These are phyloP conservation scores for Sphagnum fallax DNA, from an alignment of 228 moss, liverwort and hornwort species.

Conservation along the genomic window DNA sequence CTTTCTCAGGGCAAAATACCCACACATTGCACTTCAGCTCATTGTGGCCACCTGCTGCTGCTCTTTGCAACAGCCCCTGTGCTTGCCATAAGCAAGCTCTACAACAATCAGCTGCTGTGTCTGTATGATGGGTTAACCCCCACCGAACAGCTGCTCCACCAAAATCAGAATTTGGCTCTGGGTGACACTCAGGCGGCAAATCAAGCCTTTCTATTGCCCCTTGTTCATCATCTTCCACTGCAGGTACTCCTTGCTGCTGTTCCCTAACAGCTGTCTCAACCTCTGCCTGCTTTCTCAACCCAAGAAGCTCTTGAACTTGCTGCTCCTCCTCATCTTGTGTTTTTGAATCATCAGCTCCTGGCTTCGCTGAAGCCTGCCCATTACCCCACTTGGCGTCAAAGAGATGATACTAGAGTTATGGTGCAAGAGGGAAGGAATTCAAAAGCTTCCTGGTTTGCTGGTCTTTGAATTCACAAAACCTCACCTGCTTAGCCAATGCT, in stretches of 20 bases:
- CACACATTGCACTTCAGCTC: conserved; percentile 32
- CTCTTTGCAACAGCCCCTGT: neutral
- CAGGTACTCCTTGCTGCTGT: conserved; percentile 7
- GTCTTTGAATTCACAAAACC: no score
- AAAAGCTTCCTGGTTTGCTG: no score
- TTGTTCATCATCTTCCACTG: conserved; percentile 22
- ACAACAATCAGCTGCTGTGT: conserved; percentile 27
- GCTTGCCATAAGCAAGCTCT: conserved; percentile 31
- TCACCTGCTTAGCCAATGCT: no score
- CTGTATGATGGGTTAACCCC: conserved; percentile 28
- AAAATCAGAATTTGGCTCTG: conserved; percentile 33
- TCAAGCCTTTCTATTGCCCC: conserved; percentile 21
- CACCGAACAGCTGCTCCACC: conserved; percentile 25
- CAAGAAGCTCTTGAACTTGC: neutral
- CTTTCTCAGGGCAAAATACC: conserved; percentile 34
- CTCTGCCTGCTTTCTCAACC: conserved; percentile 10
- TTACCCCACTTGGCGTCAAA: no score
- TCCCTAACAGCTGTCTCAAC: conserved; percentile 3
- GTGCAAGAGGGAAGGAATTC: no score
- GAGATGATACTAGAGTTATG: no score
- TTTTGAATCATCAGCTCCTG: neutral
- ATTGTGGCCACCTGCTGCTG: conserved; percentile 7
- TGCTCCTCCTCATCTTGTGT: conserved; percentile 26
- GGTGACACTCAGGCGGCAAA: conserved; percentile 35
- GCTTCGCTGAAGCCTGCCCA: conserved; percentile 3